These are phyloP conservation scores for Giardia muris DNA, from an alignment of 208 protist genomes.

Conservation along the genomic window DNA sequence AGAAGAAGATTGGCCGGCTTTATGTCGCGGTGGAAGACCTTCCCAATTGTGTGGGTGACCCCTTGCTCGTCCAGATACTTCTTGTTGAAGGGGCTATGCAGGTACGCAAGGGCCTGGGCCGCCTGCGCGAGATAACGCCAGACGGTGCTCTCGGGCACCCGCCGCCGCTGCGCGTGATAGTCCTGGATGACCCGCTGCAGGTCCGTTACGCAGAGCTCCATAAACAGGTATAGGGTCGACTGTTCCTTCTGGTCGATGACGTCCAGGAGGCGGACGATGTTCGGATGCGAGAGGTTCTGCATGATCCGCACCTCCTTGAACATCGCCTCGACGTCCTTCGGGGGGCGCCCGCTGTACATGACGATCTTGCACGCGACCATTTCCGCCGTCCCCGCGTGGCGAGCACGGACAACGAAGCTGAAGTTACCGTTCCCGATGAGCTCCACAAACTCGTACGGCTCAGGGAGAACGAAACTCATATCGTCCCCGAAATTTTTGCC, in stretches of 20 bases:
- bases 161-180: not conserved
- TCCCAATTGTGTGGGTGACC: not conserved
- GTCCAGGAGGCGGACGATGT: not conserved
- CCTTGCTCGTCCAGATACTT: not conserved
- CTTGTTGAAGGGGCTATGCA: not conserved
- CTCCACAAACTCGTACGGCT: not conserved
- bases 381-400: not conserved
- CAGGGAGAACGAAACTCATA: not conserved
- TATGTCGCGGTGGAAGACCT: constrained; percentile 47
- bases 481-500: not conserved
- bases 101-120: not conserved
- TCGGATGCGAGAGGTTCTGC: not conserved
- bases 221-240: not conserved
- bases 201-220: not conserved
- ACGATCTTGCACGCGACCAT: not conserved
- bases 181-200: not conserved
- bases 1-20: constrained; percentile 53
- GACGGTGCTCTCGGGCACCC: not conserved
- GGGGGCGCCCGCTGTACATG: not conserved
- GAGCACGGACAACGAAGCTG: not conserved
- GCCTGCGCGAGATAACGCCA: not conserved
- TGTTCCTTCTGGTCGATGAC: not conserved
- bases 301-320: not conserved
- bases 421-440: not conserved
- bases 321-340: not conserved